phyloP scores from a whole-genome alignment of 768 basidiomycete genomes.

The Amanita polypyramis region DNA sequence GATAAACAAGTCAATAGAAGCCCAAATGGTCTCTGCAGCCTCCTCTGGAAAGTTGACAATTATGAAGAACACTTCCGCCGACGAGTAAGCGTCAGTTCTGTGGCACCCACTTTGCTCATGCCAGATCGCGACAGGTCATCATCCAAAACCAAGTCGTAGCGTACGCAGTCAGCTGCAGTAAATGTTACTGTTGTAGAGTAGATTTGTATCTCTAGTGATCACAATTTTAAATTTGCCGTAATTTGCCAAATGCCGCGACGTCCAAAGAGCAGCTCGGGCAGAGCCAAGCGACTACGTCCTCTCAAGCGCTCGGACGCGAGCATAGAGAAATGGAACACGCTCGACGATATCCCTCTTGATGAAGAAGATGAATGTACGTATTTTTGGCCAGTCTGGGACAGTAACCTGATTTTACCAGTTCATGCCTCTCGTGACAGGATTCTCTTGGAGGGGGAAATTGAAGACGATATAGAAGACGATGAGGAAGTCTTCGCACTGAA shows the following conservation, averaged over 20 bases:
- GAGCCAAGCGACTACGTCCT: slow-evolving; percentile 31
- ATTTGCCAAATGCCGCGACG: slow-evolving; percentile 35
- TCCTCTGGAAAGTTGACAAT: slow-evolving; percentile 86
- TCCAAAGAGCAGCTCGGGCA: slow-evolving; percentile 22
- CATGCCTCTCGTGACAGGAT: slow-evolving; percentile 70
- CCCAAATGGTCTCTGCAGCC: slow-evolving; percentile 83
- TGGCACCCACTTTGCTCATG: not conserved
- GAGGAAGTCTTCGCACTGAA: slow-evolving; percentile 77
- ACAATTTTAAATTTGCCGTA: slow-evolving; percentile 1
- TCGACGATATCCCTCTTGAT: slow-evolving; percentile 62
- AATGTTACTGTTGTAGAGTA: not conserved
- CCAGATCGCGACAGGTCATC: not conserved
- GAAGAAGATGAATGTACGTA: slow-evolving; percentile 71
- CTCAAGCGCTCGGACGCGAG: slow-evolving; percentile 40
- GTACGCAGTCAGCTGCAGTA: not conserved
- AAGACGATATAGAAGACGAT: slow-evolving; percentile 48
- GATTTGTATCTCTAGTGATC: slow-evolving; percentile 1
- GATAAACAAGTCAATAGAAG: slow-evolving; percentile 87
- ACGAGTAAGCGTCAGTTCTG: slow-evolving; percentile 21
- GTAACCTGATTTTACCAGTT: slow-evolving; percentile 29
- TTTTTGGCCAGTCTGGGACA: not conserved
- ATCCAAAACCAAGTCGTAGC: slow-evolving; percentile 2
- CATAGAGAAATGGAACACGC: slow-evolving; percentile 57
- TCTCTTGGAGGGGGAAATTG: slow-evolving; percentile 53
- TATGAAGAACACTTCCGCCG: slow-evolving; percentile 61